Base-by-base conservation (phyloP, 352 stramenopile genomes). In the Pythium vanterpoolii region DNA sequence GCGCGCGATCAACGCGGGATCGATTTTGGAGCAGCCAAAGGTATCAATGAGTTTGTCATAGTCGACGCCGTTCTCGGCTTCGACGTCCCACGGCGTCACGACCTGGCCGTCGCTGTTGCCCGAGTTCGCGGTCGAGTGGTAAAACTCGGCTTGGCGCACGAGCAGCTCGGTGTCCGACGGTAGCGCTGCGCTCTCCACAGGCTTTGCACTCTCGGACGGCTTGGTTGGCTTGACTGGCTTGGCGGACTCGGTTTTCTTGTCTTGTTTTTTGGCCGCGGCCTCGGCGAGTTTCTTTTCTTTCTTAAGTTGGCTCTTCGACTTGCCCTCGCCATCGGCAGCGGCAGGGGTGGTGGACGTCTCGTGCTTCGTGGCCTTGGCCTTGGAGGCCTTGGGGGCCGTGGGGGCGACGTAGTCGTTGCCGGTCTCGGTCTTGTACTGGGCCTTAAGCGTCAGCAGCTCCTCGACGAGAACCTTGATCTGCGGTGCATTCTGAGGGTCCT, bases 41-140 rank as follows among this genome's bases (percentile, higher is more conserved):
- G 98, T 81, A 31, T 98, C 86, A 24, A 99, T 97, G 14, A 99
- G 85, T 74, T 99, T 99, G 71, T 96, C 90, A 69, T 99, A 99
- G 79, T 99, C 97, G 48, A 99, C 98, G 50, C 90, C 93, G 55
- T 95, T 90, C 62, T 98, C 93, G 10, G 96, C 97, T 48, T 97
- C 89, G 18, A 98, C 90, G 39, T 96, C 90, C 93, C 93, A 98
- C 18, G 93, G 93, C 31, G 90, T 97, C 56, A 98, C 86, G 4
- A 91, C 68, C 74, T 98, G 93, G 0, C 72, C 86, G 36, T 75
- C 69, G 14, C 56, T 67, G 49, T 75, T 78, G 42, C 71, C 74
- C 19, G 79, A 78, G 60, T 67, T 81, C 39, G 74, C 44, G 24
- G 85, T 70, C 53, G 89, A 76, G 56, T 89, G 73, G 64, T 90